Evolutionary conservation across 2,329 filamentous ascomycete species (phyloP).

Genomic region (Aspergillus sp.): DNA sequence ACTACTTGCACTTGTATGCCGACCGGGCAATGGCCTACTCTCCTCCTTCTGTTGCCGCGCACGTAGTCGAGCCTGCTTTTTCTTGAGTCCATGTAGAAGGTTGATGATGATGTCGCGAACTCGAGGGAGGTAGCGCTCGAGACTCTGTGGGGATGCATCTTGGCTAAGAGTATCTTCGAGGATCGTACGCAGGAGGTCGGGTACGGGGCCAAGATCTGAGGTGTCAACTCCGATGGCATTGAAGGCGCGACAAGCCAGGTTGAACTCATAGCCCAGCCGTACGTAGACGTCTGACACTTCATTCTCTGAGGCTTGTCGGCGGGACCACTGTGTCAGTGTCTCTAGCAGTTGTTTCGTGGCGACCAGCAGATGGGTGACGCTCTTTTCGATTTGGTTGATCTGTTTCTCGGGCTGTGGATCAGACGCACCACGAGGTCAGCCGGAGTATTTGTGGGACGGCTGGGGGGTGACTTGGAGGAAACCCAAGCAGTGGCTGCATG

Average conservation of each 20-base stretch:
- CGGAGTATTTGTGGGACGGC: slow-evolving; percentile 10
- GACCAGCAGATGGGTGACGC: slow-evolving; percentile 94
- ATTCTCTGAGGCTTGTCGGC: slow-evolving; percentile 83
- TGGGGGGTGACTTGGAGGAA: not conserved
- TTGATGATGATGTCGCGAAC: slow-evolving; percentile 99
- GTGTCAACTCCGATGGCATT: slow-evolving; percentile 96
- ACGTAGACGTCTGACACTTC: slow-evolving; percentile 99
- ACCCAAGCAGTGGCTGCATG: not conserved
- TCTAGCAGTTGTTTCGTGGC: slow-evolving; percentile 97
- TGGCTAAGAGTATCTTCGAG: slow-evolving; percentile 95
- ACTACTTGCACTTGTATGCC: slow-evolving; percentile 52
- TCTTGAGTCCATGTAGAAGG: slow-evolving; percentile 89
- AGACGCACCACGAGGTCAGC: slow-evolving; percentile 15
- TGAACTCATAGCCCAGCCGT: slow-evolving; percentile 96
- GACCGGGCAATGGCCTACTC: slow-evolving; percentile 40
- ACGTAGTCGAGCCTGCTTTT: slow-evolving; percentile 87
- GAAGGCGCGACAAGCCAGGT: slow-evolving; percentile 96
- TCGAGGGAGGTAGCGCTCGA: slow-evolving; percentile 88
- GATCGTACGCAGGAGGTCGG: slow-evolving; percentile 84
- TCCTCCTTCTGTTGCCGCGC: slow-evolving; percentile 57
- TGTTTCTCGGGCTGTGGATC: slow-evolving; percentile 64
- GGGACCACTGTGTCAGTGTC: slow-evolving; percentile 96
- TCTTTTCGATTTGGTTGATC: slow-evolving; percentile 97
- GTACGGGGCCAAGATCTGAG: slow-evolving; percentile 89
- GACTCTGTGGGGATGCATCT: slow-evolving; percentile 87